These are phyloP conservation scores for Hypocrella siamensis DNA, from an alignment of 2,329 filamentous ascomycete species.

Conservation along the genomic window DNA sequence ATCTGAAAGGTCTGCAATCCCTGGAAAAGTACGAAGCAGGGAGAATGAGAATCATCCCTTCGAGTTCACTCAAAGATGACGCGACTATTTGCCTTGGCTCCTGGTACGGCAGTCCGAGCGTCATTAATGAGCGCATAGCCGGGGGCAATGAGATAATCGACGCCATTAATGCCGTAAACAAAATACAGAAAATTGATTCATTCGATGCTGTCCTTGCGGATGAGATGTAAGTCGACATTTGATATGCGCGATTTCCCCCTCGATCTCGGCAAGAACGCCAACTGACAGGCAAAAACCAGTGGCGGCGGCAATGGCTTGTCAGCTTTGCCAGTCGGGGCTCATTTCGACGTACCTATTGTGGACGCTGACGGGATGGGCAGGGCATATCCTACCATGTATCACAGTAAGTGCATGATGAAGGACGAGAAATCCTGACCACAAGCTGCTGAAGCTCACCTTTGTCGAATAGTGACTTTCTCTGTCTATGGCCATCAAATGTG, in stretches of 20 bases:
- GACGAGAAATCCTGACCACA: not conserved
- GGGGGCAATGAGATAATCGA: constrained; percentile 19
- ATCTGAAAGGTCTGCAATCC: constrained; percentile 23
- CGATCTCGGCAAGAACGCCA: too few species aligned
- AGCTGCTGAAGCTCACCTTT: not conserved
- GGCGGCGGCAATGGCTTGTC: constrained; percentile 23
- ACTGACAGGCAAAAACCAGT: constrained; percentile 5
- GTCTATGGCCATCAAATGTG: constrained; percentile 20
- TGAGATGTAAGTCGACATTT: constrained; percentile 17
- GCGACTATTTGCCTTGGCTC: constrained; percentile 25
- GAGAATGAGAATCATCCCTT: constrained; percentile 24
- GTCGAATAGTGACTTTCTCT: constrained; percentile 17
- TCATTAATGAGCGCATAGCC: constrained; percentile 21
- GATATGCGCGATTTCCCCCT: not conserved
- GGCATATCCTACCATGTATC: constrained; percentile 21
- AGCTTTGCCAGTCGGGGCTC: constrained; percentile 14
- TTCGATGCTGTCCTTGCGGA: constrained; percentile 19
- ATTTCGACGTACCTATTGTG: constrained; percentile 20
- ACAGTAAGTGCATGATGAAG: constrained; percentile 9
- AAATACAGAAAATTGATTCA: constrained; percentile 13
- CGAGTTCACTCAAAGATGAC: constrained; percentile 18
- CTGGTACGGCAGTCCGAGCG: constrained; percentile 27
- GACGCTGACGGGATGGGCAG: constrained; percentile 23
- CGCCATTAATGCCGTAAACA: constrained; percentile 19
- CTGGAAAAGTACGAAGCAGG: constrained; percentile 16